Base-by-base conservation (phyloP, 148 eudicot species). In the Bassia scoparia region DNA sequence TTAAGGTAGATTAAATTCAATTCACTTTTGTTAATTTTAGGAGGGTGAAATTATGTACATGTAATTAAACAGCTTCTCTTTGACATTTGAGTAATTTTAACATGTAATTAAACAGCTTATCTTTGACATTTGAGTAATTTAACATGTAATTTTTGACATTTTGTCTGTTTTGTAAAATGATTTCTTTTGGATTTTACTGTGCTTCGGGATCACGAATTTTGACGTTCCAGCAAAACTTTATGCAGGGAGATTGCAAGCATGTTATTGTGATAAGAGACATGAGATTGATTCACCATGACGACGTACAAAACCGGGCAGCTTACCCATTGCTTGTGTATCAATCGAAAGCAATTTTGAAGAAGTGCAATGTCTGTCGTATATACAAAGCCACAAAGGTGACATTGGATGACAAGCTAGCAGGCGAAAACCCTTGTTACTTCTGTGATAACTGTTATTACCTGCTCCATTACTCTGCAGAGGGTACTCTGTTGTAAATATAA, bases 211-310 rank as follows among this genome's bases (percentile, higher is more conserved):
- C 24, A 30, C 30, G 38, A 34, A n/a, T 34, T 33, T 31, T 65
- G 68, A 64, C 38, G 29, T 64, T 37, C 61, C 18, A 46, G 67
- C 27, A 26, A 23, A 59, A 74, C 21, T 43, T 53, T 56, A 48
- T 53, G 15, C 72, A 92, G 97, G 97, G 97, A 0, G 92, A 88
- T 67, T 95, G 99, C 84, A 95, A 87, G 81, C 99, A 95, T 77
- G 55, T 71, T 44, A 79, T 95, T 33, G 83, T 95, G 52, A 83
- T 95, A 38, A 81, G 99, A 76, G 99, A 91, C 76, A 84, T 91
- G 97, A 88, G 99, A 80, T 68, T 95, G 75, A 73, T 95, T 60
- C 96, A 91, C 81, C 87, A 90, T 0, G 96, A 88, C 53, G 99
- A 95, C 72, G 84, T 83, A 44, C 96, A 87, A 71, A 90, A 86